Evolutionary conservation across 73 alveolate species (phyloP).

Genomic region (Tetrahymena malaccensis): DNA sequence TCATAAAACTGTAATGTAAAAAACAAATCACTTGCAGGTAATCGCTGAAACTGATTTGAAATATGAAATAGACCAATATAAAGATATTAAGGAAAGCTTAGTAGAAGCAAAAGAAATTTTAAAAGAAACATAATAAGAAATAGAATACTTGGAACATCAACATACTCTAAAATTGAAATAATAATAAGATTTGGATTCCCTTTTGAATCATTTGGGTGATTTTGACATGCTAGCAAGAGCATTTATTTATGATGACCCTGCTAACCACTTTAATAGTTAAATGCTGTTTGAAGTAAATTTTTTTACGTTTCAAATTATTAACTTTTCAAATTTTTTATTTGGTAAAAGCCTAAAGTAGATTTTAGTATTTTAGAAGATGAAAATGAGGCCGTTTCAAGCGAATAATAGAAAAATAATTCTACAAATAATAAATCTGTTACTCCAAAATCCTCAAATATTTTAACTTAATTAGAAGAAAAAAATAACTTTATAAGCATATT

Average conservation of each 20-base stretch:
- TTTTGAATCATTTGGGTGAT: background rate
- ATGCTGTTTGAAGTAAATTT: background rate
- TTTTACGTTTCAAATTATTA: background rate
- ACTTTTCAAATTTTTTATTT: background rate
- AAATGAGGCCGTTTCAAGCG: background rate
- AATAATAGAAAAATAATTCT: background rate
- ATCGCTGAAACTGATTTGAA: background rate
- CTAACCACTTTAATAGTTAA: background rate
- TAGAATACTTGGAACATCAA: background rate
- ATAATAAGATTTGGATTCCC: background rate
- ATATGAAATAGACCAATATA: background rate
- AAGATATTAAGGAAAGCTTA: background rate
- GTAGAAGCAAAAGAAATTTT: background rate
- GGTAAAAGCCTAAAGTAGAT: background rate
- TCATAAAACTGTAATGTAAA: background rate
- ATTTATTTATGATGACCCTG: background rate
- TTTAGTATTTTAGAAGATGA: background rate
- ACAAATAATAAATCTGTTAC: background rate
- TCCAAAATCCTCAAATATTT: background rate
- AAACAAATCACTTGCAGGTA: background rate
- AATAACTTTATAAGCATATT: background rate
- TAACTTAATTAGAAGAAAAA: background rate
- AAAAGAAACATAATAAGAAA: background rate
- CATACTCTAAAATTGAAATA: background rate
- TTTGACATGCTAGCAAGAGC: background rate